Base-by-base conservation (phyloP, 345 rosid species). In the Populus alba region DNA sequence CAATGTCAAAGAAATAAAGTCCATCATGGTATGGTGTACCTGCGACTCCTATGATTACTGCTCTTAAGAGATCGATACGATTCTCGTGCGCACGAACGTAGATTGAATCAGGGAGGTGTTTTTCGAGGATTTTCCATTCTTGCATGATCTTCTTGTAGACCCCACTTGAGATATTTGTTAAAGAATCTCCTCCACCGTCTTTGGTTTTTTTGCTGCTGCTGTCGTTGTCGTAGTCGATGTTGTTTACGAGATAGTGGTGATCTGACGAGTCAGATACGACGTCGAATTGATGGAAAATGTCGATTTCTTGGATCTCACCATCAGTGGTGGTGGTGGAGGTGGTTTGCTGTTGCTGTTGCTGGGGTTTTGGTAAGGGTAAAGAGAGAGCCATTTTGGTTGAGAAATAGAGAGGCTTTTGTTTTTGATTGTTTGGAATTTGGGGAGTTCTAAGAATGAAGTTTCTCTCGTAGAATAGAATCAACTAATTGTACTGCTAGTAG, bases 1-100 rank as follows among this genome's bases (percentile, higher is more conserved):
- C 81, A 20, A 91, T 15, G 87, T 91, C 94, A 84, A 91, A 89
- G 85, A 91, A 83, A 82, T 84, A 91, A 57, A 91, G 92, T 16
- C 90, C 92, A 38, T 89, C 91, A 67, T 89, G 91, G 86, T 89
- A 91, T 1, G 92, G 94, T 2, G 91, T 91, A 11, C 91, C 92
- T 2, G 87, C 71, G 71, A 87, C 85, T 18, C 92, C 91, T 43
- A 81, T 35, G 75, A 91, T 88, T 20, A 69, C 92, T 11, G 91
- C 91, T 18, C 87, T 63, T 7, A 89, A 27, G 74, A 89, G 87
- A 76, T 85, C 87, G 70, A 91, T 82, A 7, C 87, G 89, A 45
- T 72, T 73, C 76, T 89, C 91, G 87, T 88, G 88, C 72, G 77
- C 91, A 23, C 91, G 90, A 2, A 89, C 94, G 66, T 66, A 76